Evolutionary conservation across 805 yeast species (phyloP).

Genomic region (Metschnikowia sp.): DNA sequence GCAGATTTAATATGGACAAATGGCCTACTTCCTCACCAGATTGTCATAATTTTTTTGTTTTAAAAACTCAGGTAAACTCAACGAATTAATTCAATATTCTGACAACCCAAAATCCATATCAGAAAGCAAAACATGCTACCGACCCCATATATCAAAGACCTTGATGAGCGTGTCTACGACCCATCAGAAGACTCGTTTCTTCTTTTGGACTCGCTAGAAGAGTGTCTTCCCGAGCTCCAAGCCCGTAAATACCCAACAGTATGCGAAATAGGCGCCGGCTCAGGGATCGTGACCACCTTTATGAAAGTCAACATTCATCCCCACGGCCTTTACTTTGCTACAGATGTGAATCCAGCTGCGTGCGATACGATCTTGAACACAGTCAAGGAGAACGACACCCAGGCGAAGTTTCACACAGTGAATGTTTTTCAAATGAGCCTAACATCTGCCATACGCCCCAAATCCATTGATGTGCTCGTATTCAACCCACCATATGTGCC

Average conservation of each 20-base stretch:
- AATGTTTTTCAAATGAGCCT: constrained; percentile 54
- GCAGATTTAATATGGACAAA: background rate
- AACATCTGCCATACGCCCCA: constrained; percentile 44
- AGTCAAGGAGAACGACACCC: constrained; percentile 17
- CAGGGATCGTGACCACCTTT: constrained; percentile 86
- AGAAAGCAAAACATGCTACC: constrained; percentile 54
- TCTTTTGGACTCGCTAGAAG: constrained; percentile 75
- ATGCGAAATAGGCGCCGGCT: constrained; percentile 86
- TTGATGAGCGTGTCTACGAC: constrained; percentile 81
- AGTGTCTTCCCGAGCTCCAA: constrained; percentile 33
- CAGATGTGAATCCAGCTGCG: constrained; percentile 82
- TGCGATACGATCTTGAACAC: constrained; percentile 43
- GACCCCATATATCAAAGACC: constrained; percentile 60
- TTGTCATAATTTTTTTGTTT: too few relatives aligned
- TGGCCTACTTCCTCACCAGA: background rate
- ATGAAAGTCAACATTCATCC: constrained; percentile 56
- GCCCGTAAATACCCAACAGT: constrained; percentile 48
- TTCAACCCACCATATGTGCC: constrained; percentile 99
- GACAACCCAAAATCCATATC: background rate
- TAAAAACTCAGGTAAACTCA: too few relatives aligned
- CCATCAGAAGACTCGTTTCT: constrained; percentile 93
- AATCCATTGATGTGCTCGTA: constrained; percentile 64
- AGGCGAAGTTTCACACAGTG: constrained; percentile 5
- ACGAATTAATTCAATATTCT: background rate
- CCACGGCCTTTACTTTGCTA: constrained; percentile 53